Evolutionary conservation across 352 stramenopile genomes (phyloP).

Genomic region (Pythium phragmitis): DNA sequence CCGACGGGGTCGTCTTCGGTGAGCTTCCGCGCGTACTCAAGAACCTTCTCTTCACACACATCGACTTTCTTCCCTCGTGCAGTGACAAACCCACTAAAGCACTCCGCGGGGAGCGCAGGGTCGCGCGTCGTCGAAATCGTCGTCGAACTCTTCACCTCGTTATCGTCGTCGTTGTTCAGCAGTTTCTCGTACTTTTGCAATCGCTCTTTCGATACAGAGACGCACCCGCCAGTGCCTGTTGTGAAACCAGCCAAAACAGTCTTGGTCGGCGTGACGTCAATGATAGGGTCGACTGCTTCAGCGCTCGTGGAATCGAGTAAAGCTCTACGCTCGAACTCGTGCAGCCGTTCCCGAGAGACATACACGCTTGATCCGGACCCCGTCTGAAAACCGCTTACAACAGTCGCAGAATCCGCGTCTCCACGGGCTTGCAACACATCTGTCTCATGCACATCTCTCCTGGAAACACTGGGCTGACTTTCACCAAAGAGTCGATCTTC

Average conservation of each 20-base stretch:
- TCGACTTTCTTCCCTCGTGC: conserved; percentile 31
- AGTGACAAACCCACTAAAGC: conserved; percentile 29
- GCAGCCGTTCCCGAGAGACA: conserved; percentile 30
- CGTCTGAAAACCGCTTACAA: conserved; percentile 30
- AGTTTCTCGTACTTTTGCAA: conserved; percentile 10
- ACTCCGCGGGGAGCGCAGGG: background rate
- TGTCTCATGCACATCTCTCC: background rate
- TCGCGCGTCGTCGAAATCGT: background rate
- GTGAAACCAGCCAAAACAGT: conserved; percentile 6
- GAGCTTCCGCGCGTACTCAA: conserved; percentile 22
- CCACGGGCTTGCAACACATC: background rate
- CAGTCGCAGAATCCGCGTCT: background rate
- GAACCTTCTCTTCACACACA: conserved; percentile 31
- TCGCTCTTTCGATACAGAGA: conserved; percentile 8
- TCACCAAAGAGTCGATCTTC: conserved; percentile 11
- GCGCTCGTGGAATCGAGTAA: background rate
- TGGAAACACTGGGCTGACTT: background rate
- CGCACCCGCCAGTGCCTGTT: conserved; percentile 2
- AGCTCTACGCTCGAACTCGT: conserved; percentile 22
- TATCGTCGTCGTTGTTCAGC: conserved; percentile 1
- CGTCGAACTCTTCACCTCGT: background rate
- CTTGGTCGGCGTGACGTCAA: background rate
- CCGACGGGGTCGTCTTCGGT: background rate
- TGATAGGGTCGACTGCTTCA: background rate
- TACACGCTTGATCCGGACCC: conserved; percentile 30